Evolutionary conservation across 2,329 filamentous ascomycete genomes (phyloP).

Genomic region (Aspergillus hortae): DNA sequence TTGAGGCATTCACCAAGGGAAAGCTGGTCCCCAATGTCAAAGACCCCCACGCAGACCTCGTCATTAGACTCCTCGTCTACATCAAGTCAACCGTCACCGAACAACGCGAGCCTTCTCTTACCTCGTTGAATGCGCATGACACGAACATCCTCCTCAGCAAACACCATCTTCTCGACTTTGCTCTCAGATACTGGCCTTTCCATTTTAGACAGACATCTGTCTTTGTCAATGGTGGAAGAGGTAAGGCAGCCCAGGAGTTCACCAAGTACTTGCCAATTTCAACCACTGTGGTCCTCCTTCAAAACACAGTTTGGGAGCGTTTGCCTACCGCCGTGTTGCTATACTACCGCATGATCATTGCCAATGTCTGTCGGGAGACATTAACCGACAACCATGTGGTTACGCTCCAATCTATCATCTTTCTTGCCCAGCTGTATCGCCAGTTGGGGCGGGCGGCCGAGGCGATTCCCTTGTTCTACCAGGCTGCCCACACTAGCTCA

Average conservation of each 20-base stretch:
- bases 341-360: conserved; percentile 24
- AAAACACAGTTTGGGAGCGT: conserved; percentile 47
- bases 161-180: conserved; percentile 45
- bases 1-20: conserved; percentile 31
- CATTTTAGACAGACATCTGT: conserved; percentile 45
- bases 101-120: conserved; percentile 29
- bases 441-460: conserved; percentile 27
- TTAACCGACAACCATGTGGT: conserved; percentile 37
- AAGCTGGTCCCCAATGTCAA: conserved; percentile 30
- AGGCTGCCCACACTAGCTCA: conserved; percentile 39
- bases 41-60: conserved; percentile 33
- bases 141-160: conserved; percentile 26
- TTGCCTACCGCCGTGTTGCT: conserved; percentile 29
- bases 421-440: conserved; percentile 39
- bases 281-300: conserved; percentile 45
- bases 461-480: conserved; percentile 41
- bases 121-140: conserved; percentile 24
- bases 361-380: conserved; percentile 27
- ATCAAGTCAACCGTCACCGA: conserved; percentile 28
- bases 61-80: conserved; percentile 32
- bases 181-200: conserved; percentile 45
- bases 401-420: conserved; percentile 45
- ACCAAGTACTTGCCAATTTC: conserved; percentile 47
- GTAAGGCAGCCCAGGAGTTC: conserved; percentile 43
- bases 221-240: conserved; percentile 34